Base-by-base conservation (phyloP, 805 yeast species). In the Metschnikowia dekortorum region DNA sequence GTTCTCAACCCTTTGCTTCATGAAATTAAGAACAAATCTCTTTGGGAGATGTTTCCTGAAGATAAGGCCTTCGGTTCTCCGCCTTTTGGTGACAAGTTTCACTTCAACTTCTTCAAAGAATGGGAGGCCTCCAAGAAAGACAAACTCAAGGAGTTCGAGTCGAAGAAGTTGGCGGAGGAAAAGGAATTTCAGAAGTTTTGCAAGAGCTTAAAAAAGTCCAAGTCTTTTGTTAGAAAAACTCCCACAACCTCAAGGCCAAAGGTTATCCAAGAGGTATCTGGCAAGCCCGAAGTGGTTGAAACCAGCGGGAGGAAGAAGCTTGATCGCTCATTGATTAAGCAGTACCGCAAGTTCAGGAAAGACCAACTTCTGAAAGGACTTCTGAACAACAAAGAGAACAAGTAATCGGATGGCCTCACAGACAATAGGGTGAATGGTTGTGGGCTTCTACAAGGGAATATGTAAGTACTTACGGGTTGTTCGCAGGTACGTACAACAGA, bases 21-120 rank as follows among this genome's bases (percentile, higher is more conserved):
- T 30, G 68, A 66, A 42, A 63, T 73, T 16, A 69, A 68, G 47
- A 75, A 74, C 52, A 73, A 67, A 32, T 70, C 65, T 48, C 63
- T 74, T 36, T 72, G 77, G 76, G 62, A 69, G 16, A 44, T 69
- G 39, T 60, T 69, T 26, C 77, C 77, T 3, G 62, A 61, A 37
- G 69, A 63, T 22, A 63, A 65, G 49, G 50, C 63, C 31, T 71
- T 66, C 56, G 74, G 71, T 8, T 53, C 56, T 3, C 69, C 70
- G 8, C 75, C 76, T 1, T 70, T 64, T 47, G 74, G 69, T 29
- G 52, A 54, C 22, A 58, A 52, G 6, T 51, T 57, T 13, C 53
- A 62, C 39, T 48, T 58, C 41, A 43, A 58, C 42, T 67, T 69
- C 6, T 71, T 72, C 57, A 68, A 67, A 48, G 51, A 60, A 28